A percentile compares a stretch with the other conserved stretches of the same genome.
These are phyloP conservation scores for Pachysandra terminalis DNA, from an alignment of 164 flowering plant species.

Conservation along the genomic window DNA sequence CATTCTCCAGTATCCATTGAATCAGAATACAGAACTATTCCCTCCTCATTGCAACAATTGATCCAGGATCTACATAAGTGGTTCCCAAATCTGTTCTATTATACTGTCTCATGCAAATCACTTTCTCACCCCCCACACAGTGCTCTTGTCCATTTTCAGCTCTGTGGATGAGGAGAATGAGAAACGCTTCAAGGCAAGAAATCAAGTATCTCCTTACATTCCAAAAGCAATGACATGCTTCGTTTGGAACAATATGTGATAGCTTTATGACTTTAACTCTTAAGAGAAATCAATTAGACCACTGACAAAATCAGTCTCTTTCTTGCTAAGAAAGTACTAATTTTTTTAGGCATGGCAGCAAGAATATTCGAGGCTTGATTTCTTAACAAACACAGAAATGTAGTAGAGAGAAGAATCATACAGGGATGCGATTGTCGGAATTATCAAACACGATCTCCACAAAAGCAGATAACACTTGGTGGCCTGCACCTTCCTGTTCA, in stretches of 20 bases:
- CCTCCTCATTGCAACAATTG: too few species aligned
- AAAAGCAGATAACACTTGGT: conserved; percentile 91
- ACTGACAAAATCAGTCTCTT: background rate
- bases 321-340: background rate
- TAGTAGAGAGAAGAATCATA: conserved; percentile 23
- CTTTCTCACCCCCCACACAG: too few species aligned
- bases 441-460: conserved; percentile 99
- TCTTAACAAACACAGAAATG: conserved; percentile 2
- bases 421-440: conserved; percentile 96
- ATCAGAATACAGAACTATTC: too few species aligned
- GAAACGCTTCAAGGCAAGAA: too few species aligned
- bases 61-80: too few species aligned
- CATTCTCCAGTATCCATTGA: too few species aligned
- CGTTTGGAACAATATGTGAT: background rate
- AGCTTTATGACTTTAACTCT: background rate
- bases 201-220: too few species aligned
- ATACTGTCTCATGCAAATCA: too few species aligned
- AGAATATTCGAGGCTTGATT: background rate
- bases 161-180: too few species aligned
- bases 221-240: background rate
- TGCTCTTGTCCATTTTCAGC: too few species aligned
- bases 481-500: conserved; percentile 95
- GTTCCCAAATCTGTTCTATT: too few species aligned
- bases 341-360: background rate
- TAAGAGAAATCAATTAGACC: too few species aligned